Conservation (phyloP, 2,329 filamentous ascomycete genomes). For the Stachybotrys chartarum region DNA sequence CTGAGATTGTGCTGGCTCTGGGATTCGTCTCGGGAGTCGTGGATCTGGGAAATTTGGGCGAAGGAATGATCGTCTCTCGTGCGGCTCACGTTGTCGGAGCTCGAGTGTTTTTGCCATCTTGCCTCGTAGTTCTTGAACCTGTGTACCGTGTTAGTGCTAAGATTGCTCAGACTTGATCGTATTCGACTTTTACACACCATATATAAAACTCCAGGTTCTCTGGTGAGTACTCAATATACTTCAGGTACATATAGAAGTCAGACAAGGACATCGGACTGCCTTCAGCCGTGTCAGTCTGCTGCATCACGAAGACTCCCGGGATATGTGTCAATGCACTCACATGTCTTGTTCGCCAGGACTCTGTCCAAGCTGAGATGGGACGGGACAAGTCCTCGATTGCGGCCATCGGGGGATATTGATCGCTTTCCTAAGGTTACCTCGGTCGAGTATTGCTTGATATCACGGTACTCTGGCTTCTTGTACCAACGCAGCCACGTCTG, state of each 20-base stretch:
- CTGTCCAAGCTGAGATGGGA: conserved; percentile 30
- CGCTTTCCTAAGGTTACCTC: conserved; percentile 26
- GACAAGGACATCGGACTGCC: conserved; percentile 41
- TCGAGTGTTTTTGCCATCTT: neutral
- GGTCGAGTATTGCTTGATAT: conserved; percentile 36
- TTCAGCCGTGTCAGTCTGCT: conserved; percentile 6
- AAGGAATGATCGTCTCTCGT: neutral
- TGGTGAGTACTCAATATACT: conserved; percentile 39
- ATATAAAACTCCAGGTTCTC: conserved; percentile 44
- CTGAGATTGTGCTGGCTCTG: neutral
- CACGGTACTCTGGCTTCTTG: conserved; percentile 41
- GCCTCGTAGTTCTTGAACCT: conserved; percentile 39
- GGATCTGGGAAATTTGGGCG: neutral
- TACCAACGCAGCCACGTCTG: conserved; percentile 36
- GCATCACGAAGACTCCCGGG: neutral
- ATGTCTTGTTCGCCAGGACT: conserved; percentile 41
- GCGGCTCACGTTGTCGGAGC: neutral
- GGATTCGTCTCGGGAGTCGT: neutral
- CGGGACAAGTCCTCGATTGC: conserved; percentile 7
- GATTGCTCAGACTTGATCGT: neutral
- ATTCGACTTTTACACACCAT: conserved; percentile 27
- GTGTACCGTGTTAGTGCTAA: neutral
- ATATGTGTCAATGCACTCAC: conserved; percentile 12
- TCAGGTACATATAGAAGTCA: conserved; percentile 44
- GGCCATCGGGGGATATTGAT: conserved; percentile 26